Evolutionary conservation across 148 eudicot species (phyloP).

Genomic region (Diospyros kaki): DNA sequence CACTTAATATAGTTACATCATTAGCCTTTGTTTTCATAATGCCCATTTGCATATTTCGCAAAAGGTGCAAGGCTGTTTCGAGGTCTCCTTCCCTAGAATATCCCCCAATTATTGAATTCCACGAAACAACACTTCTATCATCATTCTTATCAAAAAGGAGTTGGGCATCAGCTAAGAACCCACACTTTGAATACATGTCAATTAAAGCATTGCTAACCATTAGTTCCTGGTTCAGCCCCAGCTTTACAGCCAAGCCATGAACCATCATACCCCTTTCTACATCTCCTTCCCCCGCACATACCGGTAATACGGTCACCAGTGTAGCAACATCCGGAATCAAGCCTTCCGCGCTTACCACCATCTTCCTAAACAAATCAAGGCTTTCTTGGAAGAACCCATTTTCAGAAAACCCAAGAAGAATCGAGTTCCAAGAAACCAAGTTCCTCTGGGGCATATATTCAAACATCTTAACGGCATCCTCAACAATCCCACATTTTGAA

Average conservation of each 20-base stretch:
- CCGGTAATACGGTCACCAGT: constrained; percentile 46
- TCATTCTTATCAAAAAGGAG: constrained; percentile 34
- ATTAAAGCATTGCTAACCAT: constrained; percentile 52
- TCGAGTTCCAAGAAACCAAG: constrained; percentile 68
- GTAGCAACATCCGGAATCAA: constrained; percentile 53
- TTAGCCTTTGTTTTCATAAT: constrained; percentile 23
- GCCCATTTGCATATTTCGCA: constrained; percentile 37
- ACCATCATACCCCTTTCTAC: constrained; percentile 37
- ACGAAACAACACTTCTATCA: constrained; percentile 46
- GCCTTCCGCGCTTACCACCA: constrained; percentile 27
- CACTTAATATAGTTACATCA: constrained; percentile 50
- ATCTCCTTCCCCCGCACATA: constrained; percentile 41
- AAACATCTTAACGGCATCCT: constrained; percentile 46
- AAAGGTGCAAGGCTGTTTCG: constrained; percentile 27
- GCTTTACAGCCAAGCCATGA: constrained; percentile 51
- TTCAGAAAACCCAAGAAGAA: constrained; percentile 40
- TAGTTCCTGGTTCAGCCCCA: constrained; percentile 35
- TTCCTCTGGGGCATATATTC: constrained; percentile 41
- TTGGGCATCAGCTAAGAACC: constrained; percentile 36
- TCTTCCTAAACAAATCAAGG: constrained; percentile 30
- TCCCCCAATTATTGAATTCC: constrained; percentile 58
- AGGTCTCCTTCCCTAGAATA: constrained; percentile 40
- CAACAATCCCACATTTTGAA: constrained; percentile 41
- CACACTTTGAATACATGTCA: constrained; percentile 71
- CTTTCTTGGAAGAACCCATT: constrained; percentile 31